These are phyloP conservation scores for Suillus subalutaceus DNA, from an alignment of 768 basidiomycete species.

Conservation along the genomic window DNA sequence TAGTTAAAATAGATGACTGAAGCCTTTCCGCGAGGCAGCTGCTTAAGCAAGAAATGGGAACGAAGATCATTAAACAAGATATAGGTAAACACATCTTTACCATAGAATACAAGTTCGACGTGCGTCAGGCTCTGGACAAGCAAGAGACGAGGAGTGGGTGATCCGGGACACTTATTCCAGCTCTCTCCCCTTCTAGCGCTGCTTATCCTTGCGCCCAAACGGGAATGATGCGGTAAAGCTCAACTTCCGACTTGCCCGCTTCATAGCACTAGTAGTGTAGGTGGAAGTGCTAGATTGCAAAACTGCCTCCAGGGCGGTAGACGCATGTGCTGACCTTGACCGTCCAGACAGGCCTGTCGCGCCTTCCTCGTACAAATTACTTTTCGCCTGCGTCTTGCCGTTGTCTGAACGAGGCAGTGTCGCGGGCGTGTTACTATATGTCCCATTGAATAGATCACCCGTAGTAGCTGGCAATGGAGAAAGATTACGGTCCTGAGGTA, in stretches of 20 bases:
- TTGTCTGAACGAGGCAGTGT: conserved; percentile 10
- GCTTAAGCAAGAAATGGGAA: conserved; percentile 24
- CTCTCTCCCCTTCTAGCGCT: conserved; percentile 46
- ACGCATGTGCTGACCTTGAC: conserved; percentile 32
- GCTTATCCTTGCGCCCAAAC: conserved; percentile 58
- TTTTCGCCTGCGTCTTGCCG: conserved; percentile 9
- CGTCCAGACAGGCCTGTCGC: conserved; percentile 7
- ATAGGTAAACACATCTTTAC: conserved; percentile 13
- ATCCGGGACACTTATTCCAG: conserved; percentile 18
- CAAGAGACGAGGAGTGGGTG: background rate
- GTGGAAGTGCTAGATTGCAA: conserved; percentile 24
- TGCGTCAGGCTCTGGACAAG: background rate
- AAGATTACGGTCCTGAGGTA: conserved; percentile 17
- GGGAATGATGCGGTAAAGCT: conserved; percentile 64
- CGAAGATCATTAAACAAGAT: conserved; percentile 29
- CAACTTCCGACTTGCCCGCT: conserved; percentile 58
- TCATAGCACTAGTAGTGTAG: conserved; percentile 29
- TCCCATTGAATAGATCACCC: background rate
- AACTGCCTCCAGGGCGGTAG: conserved; percentile 21
- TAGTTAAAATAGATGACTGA: conserved; percentile 13
- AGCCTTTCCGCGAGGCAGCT: background rate
- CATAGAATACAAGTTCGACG: conserved; percentile 2
- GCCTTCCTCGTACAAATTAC: conserved; percentile 8
- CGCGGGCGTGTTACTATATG: background rate
- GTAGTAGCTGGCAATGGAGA: conserved; percentile 6